Evolutionary conservation across 352 stramenopile genomes (phyloP), one percentile per base, ranked within the genome.

Genomic region (Aphanomyces euteiches): DNA sequence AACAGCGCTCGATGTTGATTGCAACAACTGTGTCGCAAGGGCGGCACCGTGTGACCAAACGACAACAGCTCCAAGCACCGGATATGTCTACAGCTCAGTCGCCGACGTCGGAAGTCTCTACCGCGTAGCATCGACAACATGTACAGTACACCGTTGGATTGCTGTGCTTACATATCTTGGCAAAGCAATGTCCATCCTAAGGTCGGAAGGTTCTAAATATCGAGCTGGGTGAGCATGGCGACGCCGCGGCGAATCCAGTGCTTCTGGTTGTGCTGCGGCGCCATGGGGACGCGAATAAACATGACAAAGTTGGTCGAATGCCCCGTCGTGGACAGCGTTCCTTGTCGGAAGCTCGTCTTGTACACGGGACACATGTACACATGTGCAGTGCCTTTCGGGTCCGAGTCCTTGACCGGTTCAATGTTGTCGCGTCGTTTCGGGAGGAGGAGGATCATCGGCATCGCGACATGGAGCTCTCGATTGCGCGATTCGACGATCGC

Each of bases 261-360:
- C 69, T 98, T 97, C 74, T 98, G 90, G 15, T 85, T 79, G 65
- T 98, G 88, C 43, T 83, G 56, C 1, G 75, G 74, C 43, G 84
- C 81, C 81, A 98, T 98, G 36, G 93, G 95, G 28, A 98, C 70
- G 45, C 87, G 84, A 47, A 98, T 88, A 17, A 88, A 97, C 90
- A 98, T 97, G 75, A 98, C 93, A 77, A 98, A 98, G 79, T 98
- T 98, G 34, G 93, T 98, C 45, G 90, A 97, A 67, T 98, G 93
- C 37, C 93, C 93, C 28, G 93, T 98, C 4, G 93, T 98, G 7
- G 86, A 96, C 37, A 98, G 79, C 47, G 86, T 97, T 45, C 93
- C 93, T 63, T 96, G 82, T 6, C 92, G 83, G 69, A 96, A 77
- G 57, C 87, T 97, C 38, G 89, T 97, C 80, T 96, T 96, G 87